These are phyloP conservation scores for Aureobasidium sp. DNA, from an alignment of 2,329 filamentous ascomycete genomes.

Conservation along the genomic window DNA sequence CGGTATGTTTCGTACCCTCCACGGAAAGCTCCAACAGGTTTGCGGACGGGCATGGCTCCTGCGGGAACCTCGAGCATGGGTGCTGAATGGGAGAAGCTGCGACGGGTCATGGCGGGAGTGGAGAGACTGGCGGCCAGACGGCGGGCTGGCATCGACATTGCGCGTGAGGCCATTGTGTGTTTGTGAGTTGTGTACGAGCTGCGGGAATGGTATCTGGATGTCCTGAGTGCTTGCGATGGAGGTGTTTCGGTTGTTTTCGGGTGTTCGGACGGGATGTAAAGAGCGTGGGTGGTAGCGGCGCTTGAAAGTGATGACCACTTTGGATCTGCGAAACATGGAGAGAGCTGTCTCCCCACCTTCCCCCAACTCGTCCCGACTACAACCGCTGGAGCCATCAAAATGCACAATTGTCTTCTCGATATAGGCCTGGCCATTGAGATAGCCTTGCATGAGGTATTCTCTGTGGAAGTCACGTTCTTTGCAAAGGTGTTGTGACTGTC, in stretches of 20 bases:
- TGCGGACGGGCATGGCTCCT: constrained; percentile 45
- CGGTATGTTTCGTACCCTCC: constrained; percentile 51
- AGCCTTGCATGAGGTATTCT: no score
- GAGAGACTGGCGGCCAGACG: neutral
- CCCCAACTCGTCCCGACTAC: neutral
- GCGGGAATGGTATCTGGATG: neutral
- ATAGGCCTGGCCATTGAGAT: no score
- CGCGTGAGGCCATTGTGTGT: constrained; percentile 2
- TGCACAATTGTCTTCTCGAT: no score
- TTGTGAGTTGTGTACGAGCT: neutral
- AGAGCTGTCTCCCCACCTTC: neutral
- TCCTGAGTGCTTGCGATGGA: neutral
- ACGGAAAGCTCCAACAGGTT: constrained; percentile 61
- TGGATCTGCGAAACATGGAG: neutral
- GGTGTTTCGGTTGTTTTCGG: neutral
- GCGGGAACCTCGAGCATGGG: constrained; percentile 12
- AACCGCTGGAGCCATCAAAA: no score
- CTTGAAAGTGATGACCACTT: neutral
- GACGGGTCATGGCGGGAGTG: constrained; percentile 14
- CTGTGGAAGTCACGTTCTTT: no score
- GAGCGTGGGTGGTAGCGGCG: neutral
- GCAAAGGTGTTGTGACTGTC: no score
- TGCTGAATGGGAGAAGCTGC: constrained; percentile 33
- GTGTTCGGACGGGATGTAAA: neutral
- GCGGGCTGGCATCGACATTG: neutral